A percentile compares a stretch with the other conserved stretches of the same genome.
Evolutionary conservation across 1,139 yeast genomes (phyloP).

Genomic region (Geotrichum candidum): DNA sequence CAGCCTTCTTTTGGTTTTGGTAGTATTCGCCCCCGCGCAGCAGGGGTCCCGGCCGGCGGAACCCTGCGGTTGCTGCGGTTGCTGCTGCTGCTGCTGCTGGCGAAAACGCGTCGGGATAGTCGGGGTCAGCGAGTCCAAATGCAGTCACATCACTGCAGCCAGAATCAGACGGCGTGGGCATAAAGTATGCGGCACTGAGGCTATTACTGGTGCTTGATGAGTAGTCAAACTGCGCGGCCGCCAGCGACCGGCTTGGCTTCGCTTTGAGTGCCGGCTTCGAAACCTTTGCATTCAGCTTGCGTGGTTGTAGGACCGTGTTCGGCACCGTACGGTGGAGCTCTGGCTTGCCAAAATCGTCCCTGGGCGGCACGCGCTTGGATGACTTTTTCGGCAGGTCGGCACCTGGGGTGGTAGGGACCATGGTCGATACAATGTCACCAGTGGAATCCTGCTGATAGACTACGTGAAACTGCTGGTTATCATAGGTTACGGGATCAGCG

Average conservation of each 20-base stretch:
- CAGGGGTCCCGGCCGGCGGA: neutral
- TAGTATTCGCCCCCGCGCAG: neutral
- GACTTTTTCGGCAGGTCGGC: neutral
- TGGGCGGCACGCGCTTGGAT: neutral
- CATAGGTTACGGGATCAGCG: constrained; percentile 8
- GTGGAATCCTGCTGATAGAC: constrained; percentile 13
- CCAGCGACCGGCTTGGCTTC: neutral
- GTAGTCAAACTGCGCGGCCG: neutral
- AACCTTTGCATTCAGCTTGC: constrained; percentile 6
- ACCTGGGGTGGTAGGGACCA: constrained; percentile 6
- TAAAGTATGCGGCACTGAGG: constrained; percentile 18
- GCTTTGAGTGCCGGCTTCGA: constrained; percentile 1
- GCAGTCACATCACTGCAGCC: constrained; percentile 24
- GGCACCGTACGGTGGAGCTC: neutral
- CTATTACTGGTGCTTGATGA: constrained; percentile 1
- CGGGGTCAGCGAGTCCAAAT: neutral
- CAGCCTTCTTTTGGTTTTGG: neutral
- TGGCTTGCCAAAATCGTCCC: neutral
- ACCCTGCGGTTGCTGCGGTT: neutral
- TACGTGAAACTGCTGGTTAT: constrained; percentile 12
- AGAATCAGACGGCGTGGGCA: constrained; percentile 32
- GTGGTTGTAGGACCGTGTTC: constrained; percentile 3
- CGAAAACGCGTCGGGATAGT: neutral
- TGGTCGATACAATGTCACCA: constrained; percentile 2
- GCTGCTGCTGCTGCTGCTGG: neutral